Evolutionary conservation across 768 basidiomycete genomes (phyloP).

Genomic region (Lentinula raphanica): DNA sequence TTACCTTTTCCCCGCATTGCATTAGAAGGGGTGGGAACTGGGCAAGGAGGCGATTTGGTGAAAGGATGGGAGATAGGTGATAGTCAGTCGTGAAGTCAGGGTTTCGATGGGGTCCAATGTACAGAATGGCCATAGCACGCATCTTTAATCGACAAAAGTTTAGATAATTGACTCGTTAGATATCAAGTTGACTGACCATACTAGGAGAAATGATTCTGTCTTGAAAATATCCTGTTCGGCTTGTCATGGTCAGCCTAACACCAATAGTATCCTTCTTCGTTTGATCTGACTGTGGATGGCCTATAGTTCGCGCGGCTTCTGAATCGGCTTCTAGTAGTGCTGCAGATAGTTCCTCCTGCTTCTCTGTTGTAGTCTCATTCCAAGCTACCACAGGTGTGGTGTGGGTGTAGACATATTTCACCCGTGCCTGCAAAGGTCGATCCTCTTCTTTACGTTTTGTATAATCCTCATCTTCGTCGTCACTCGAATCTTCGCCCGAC

Average conservation of each 20-base stretch:
- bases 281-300: constrained; percentile 21
- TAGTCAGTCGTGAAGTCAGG: constrained; percentile 96
- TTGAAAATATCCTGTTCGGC: constrained; percentile 88
- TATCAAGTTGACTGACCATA: constrained; percentile 56
- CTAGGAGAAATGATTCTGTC: constrained; percentile 91
- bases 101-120: constrained; percentile 89
- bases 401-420: constrained; percentile 49
- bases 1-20: constrained; percentile 84
- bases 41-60: constrained; percentile 77
- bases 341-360: constrained; percentile 47
- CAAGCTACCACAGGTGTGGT: constrained; percentile 19
- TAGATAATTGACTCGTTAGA: neutral
- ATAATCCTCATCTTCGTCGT: constrained; percentile 44
- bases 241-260: constrained; percentile 91
- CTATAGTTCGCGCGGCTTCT: constrained; percentile 34
- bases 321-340: constrained; percentile 47
- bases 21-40: constrained; percentile 92
- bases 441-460: constrained; percentile 58
- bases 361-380: constrained; percentile 38
- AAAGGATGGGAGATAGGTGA: constrained; percentile 90
- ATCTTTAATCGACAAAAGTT: constrained; percentile 68
- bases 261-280: constrained; percentile 62
- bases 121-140: constrained; percentile 98
- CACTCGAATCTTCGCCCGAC: constrained; percentile 52
- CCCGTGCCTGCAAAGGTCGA: constrained; percentile 68